These are phyloP conservation scores for Plantago elongata DNA, from an alignment of 257 asterid genomes.

Conservation along the genomic window DNA sequence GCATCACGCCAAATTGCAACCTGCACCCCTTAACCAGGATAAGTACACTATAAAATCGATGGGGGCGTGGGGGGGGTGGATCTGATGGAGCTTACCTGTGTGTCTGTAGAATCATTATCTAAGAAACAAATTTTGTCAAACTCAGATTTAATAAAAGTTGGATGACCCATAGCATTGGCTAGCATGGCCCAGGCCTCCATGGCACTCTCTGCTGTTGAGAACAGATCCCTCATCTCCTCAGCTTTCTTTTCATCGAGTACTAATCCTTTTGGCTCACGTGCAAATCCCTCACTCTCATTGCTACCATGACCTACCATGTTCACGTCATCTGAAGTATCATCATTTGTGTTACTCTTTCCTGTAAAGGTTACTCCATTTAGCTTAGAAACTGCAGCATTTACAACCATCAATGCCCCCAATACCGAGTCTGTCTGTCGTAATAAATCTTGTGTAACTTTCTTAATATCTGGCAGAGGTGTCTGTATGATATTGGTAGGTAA, in stretches of 20 bases:
- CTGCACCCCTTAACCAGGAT: slow-evolving; percentile 40
- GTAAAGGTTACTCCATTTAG: slow-evolving; percentile 40
- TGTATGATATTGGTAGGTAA: slow-evolving; percentile 25
- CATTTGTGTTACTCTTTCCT: slow-evolving; percentile 34
- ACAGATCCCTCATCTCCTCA: slow-evolving; percentile 92
- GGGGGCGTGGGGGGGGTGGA: background rate
- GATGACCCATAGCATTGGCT: slow-evolving; percentile 92
- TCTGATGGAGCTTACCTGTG: slow-evolving; percentile 57
- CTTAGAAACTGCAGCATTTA: slow-evolving; percentile 80
- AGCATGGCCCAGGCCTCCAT: slow-evolving; percentile 99
- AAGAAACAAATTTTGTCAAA: slow-evolving; percentile 87
- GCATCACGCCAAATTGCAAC: slow-evolving; percentile 94
- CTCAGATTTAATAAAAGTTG: slow-evolving; percentile 91
- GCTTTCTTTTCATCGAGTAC: slow-evolving; percentile 71
- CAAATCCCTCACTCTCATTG: slow-evolving; percentile 18
- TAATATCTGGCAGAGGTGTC: slow-evolving; percentile 58
- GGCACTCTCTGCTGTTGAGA: slow-evolving; percentile 96
- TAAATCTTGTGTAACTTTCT: slow-evolving; percentile 77
- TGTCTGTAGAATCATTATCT: slow-evolving; percentile 83
- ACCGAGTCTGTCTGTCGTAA: slow-evolving; percentile 82
- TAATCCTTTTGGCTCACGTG: slow-evolving; percentile 32
- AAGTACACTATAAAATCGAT: slow-evolving; percentile 11
- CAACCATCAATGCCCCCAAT: slow-evolving; percentile 80
- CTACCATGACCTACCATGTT: slow-evolving; percentile 26
- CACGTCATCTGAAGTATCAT: slow-evolving; percentile 32